Evolutionary conservation across 495 filamentous ascomycete genomes (phyloP), one percentile per base, ranked within the genome.

Genomic region (Trichoderma virens): DNA sequence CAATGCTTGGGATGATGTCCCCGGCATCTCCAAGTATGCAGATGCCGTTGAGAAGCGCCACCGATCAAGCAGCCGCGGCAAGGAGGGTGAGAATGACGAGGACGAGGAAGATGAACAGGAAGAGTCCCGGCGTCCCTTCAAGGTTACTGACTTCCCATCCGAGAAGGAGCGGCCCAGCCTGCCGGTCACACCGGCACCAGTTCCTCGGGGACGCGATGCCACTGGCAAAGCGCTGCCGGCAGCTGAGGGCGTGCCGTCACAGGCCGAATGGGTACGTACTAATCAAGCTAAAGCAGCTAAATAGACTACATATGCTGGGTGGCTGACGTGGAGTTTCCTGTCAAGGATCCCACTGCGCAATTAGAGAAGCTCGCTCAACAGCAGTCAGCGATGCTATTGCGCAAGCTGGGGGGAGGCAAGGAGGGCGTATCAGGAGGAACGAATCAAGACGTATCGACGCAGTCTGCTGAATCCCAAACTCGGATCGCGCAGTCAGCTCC

Each of bases 1-100:
- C 43, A 97, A 97, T 73, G 91, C 90, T 47, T 97, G 92, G 92
- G 92, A 97, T 68, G 88, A 89, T 38, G 83, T 91, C 30, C 89
- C 89, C 2, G 84, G 89, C 62, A 97, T 97, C 67, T 84, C 91
- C 65, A 80, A 83, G 59, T 96, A 94, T 70, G 88, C 93, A 60
- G 85, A 88, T 62, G 80, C 81, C 47, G 76, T 93, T 31, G 84
- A 87, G 67, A 85, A 86, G 71, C 76, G 84, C 64, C 87, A 85
- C 60, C 84, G 80, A 45, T 83, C 76, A 60, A 82, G 78, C 65
- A 82, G 86, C 61, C 86, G 88, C 72, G 80, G 85, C 51, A 69
- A 86, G 31, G 25, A 18, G 18, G 61, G 61, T 23, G 34, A 47
- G 20, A 25, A 51, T 8, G 61, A 18, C 5, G 61, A 47, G 4